Evolutionary conservation across 2,329 filamentous ascomycete species (phyloP).

Genomic region (Fusarium buharicum): DNA sequence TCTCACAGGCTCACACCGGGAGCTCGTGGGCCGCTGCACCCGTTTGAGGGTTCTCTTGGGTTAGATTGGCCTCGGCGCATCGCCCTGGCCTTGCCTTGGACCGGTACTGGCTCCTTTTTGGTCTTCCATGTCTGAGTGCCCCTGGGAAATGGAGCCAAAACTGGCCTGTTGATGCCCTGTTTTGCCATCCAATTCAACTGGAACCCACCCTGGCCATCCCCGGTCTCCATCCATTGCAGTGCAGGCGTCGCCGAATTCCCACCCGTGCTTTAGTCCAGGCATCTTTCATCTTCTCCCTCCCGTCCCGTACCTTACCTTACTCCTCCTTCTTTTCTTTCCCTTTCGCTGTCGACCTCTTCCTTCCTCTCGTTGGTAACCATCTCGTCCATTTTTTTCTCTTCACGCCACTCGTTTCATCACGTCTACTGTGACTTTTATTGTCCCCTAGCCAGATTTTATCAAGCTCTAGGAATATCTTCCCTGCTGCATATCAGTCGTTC

Average conservation of each 20-base stretch:
- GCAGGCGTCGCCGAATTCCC: slow-evolving; percentile 39
- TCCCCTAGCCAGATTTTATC: slow-evolving; percentile 40
- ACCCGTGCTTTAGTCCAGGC: slow-evolving; percentile 37
- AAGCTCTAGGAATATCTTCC: slow-evolving; percentile 42
- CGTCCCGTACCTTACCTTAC: slow-evolving; percentile 1
- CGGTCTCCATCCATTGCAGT: slow-evolving; percentile 22
- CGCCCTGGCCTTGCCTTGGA: slow-evolving; percentile 21
- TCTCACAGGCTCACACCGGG: slow-evolving; percentile 33
- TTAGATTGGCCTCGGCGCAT: not conserved
- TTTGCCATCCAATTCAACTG: slow-evolving; percentile 29
- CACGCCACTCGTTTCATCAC: slow-evolving; percentile 54
- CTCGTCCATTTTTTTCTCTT: slow-evolving; percentile 50
- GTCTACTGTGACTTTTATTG: slow-evolving; percentile 45
- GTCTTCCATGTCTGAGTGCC: slow-evolving; percentile 34
- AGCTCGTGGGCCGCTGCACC: slow-evolving; percentile 22
- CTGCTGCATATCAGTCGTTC: slow-evolving; percentile 35
- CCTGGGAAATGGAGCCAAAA: slow-evolving; percentile 30
- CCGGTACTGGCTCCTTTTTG: slow-evolving; percentile 33
- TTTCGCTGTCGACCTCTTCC: slow-evolving; percentile 41
- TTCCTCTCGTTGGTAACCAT: slow-evolving; percentile 44
- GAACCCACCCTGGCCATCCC: slow-evolving; percentile 27
- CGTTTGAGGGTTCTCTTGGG: slow-evolving; percentile 16
- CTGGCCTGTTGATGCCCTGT: slow-evolving; percentile 38
- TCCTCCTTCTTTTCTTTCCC: slow-evolving; percentile 42
- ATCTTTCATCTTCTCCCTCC: slow-evolving; percentile 43